Evolutionary conservation across 2,329 filamentous ascomycete genomes (phyloP), one percentile per base, ranked within the genome.

Genomic region (Conoideocrella luteorostrata): DNA sequence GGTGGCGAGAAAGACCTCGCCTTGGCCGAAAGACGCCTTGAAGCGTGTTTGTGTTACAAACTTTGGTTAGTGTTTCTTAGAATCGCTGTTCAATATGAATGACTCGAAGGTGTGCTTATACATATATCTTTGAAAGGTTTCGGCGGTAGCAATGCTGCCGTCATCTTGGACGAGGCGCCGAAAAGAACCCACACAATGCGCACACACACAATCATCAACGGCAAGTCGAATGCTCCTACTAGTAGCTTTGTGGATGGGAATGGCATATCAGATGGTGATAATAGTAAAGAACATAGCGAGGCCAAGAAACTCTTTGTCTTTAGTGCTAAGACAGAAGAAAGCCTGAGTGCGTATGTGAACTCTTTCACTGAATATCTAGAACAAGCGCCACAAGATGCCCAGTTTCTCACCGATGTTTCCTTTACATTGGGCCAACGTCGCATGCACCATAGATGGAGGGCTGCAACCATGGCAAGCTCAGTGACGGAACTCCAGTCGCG

Each of bases 391-490:
- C 28, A 40, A 5, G 32, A 26, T n/a, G 18, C 7, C 15, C 32
- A 37, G 12, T 44, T 55, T 13, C 6, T 46, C 20, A 51, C 44
- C 24, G 38, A 54, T 40, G 46, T 61, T 11, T 48, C 50, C 30
- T 60, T 53, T 46, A 60, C 58, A 11, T 49, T 61, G 4, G 56
- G 55, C 13, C 53, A 59, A 48, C 51, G 58, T 17, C 55, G 55
- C 6, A 56, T 54, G 5, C 55, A 56, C n/a, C n/a, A n/a, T n/a
- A n/a, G n/a, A n/a, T n/a, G n/a, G n/a, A n/a, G n/a, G n/a, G n/a
- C n/a, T n/a, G n/a, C 53, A 11, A 37, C 47, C 3, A 39, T 42
- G 3, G 43, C 45, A 4, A 21, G 26, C 5, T 47, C 47, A 11
- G 7, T 44, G 13, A n/a, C 32, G 20, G 17, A 17, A 4, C 41